phyloP scores from a whole-genome alignment of 495 filamentous ascomycete species.

The Sphaerosporella brunnea region DNA sequence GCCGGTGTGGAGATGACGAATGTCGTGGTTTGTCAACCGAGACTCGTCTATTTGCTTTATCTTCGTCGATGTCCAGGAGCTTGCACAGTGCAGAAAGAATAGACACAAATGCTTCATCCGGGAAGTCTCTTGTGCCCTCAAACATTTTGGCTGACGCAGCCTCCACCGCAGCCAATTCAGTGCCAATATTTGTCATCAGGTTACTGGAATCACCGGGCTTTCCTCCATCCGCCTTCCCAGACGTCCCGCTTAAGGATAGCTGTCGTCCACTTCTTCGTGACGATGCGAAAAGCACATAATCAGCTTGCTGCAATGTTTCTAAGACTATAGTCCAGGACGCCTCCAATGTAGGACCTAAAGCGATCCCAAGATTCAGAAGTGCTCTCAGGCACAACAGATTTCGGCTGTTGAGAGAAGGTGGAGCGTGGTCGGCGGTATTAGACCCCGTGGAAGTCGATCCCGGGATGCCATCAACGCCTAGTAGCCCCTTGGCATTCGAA shows the following conservation, averaged over 20 bases:
- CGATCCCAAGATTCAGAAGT: slow-evolving; percentile 83
- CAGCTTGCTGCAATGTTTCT: slow-evolving; percentile 79
- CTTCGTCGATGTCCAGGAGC: slow-evolving; percentile 35
- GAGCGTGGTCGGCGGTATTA: slow-evolving; percentile 33
- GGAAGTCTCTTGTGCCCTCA: slow-evolving; percentile 77
- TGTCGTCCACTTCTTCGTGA: slow-evolving; percentile 20
- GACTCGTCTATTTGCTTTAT: slow-evolving; percentile 16
- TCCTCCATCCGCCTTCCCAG: slow-evolving; percentile 23
- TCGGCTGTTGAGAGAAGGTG: slow-evolving; percentile 55
- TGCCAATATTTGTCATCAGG: slow-evolving; percentile 46
- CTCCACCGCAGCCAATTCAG: slow-evolving; percentile 74
- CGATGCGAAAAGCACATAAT: slow-evolving; percentile 53
- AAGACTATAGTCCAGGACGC: slow-evolving; percentile 76
- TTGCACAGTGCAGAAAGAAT: slow-evolving; percentile 57
- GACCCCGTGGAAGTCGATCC: slow-evolving; percentile 34
- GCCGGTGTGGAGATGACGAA: slow-evolving; percentile 30
- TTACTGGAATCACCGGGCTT: slow-evolving; percentile 14
- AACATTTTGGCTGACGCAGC: slow-evolving; percentile 71
- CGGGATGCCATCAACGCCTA: slow-evolving; percentile 45
- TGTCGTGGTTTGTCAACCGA: slow-evolving; percentile 19
- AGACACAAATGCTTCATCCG: slow-evolving; percentile 60
- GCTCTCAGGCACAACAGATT: slow-evolving; percentile 82
- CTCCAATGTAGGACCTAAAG: slow-evolving; percentile 71
- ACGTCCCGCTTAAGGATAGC: slow-evolving; percentile 25
- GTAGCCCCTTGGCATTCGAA: slow-evolving; percentile 40